Conservation (phyloP, 139 green algal species). For the Chloropicon primus region DNA sequence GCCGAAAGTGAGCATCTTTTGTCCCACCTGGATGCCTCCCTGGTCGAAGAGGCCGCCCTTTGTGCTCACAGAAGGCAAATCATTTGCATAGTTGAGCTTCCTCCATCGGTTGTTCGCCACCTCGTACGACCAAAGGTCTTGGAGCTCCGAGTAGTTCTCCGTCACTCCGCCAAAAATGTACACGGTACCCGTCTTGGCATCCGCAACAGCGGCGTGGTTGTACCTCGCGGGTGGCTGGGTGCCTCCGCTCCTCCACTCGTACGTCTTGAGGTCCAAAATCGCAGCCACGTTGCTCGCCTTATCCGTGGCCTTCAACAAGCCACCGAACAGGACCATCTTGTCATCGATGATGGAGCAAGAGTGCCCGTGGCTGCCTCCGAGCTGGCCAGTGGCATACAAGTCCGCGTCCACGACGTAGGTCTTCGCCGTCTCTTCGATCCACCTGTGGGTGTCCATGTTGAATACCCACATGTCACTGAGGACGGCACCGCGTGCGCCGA, state of each 20-base stretch:
- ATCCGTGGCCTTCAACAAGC: not conserved
- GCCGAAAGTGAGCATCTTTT: not conserved
- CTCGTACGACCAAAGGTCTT: not conserved
- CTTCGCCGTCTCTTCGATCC: not conserved
- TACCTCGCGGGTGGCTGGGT: not conserved
- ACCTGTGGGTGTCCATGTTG: not conserved
- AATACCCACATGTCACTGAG: conserved; percentile 14
- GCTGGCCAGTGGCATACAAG: not conserved
- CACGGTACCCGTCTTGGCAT: not conserved
- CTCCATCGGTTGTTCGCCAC: not conserved
- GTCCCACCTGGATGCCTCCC: not conserved
- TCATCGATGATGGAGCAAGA: not conserved
- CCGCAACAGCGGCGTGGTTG: not conserved
- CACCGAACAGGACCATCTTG: not conserved
- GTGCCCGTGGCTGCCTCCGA: not conserved
- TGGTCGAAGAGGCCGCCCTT: not conserved
- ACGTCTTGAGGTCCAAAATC: not conserved
- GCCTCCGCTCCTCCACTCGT: not conserved
- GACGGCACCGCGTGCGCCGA: not conserved
- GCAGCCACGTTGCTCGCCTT: not conserved
- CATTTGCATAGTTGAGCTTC: not conserved
- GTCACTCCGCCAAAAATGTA: not conserved
- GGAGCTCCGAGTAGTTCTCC: not conserved
- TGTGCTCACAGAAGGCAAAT: not conserved
- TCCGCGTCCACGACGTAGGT: not conserved